Evolutionary conservation across 495 filamentous ascomycete genomes (phyloP), one percentile per base, ranked within the genome.

Genomic region (Hyaloscypha bicolor): DNA sequence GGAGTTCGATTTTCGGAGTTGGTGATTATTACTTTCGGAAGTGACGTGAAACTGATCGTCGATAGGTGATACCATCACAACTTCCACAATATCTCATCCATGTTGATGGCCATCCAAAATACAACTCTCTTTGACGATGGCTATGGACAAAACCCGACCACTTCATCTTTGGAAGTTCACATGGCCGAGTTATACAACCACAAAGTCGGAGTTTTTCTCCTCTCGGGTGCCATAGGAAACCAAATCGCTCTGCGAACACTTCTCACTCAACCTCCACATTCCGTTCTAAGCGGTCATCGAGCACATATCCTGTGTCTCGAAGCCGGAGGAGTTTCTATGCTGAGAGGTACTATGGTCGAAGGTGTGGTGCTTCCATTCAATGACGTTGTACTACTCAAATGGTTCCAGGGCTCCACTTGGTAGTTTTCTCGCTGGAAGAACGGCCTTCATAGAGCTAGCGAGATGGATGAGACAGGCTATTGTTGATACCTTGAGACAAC

Each of bases 151-250:
- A 93, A 96, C 75, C 82, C 87, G 0, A 92, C 91, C 0, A 96
- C 93, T 32, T 86, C 81, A 51, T 80, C 85, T 62, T 85, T 97
- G 39, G 90, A 92, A 76, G 73, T 79, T 39, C 87, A 90, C 68
- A 81, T 95, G 32, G 90, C 92, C 32, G 75, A 80, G 33, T 82
- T 94, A 6, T 87, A 91, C 3, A 83, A 84, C 70, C 92, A 95
- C 73, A 86, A 91, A 65, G 88, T 86, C 33, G 88, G 83, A 0
- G 79, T 94, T 0, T 86, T 97, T 51, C 92, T 96, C 25, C 80
- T 95, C 59, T 93, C 90, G 0, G 94, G 94, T 3, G 97, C 94
- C 16, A 96, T 96, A 91, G 94, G 89, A 35, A 94, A 94, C 78
- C 90, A 93, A 71, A 76, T 94, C 66, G 86, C 84, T n/a, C 73